These are phyloP conservation scores for Verbascum thapsus DNA, from an alignment of 257 asterid genomes.

Conservation along the genomic window DNA sequence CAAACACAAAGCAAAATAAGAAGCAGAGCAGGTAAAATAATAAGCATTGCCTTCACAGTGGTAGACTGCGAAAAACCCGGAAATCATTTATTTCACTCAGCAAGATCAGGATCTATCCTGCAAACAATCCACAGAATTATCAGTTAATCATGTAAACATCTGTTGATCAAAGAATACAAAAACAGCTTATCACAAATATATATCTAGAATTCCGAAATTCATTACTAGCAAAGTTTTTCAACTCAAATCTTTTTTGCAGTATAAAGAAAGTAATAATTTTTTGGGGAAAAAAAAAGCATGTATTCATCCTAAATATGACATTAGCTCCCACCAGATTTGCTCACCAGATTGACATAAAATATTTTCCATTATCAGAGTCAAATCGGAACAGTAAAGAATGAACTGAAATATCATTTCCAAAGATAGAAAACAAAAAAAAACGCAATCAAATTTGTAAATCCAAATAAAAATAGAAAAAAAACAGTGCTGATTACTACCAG, in stretches of 20 bases:
- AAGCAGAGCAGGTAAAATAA: conserved; percentile 41
- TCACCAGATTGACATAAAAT: conserved; percentile 11
- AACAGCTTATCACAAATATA: conserved; percentile 19
- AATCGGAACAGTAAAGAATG: background rate
- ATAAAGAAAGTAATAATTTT: background rate
- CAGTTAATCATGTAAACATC: conserved; percentile 16
- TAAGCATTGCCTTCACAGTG: conserved; percentile 38
- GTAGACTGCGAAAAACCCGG: conserved; percentile 35
- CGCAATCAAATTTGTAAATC: conserved; percentile 15
- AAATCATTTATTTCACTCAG: conserved; percentile 41
- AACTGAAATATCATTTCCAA: conserved; percentile 21
- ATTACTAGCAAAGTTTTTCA: conserved; percentile 7
- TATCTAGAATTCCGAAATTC: background rate
- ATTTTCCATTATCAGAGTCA: conserved; percentile 6
- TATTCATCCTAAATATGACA: background rate
- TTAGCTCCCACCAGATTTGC: conserved; percentile 24
- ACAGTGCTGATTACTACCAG: conserved; percentile 28
- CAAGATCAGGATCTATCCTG: conserved; percentile 38
- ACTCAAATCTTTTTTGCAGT: conserved; percentile 8
- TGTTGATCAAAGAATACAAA: conserved; percentile 16
- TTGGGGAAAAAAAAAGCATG: background rate
- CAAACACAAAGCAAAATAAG: conserved; percentile 38
- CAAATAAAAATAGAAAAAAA: background rate
- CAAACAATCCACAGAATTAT: background rate
- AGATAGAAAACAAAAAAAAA: background rate